A percentile compares a stretch with the other conserved stretches of the same genome.
Evolutionary conservation across 331 rosid genomes (phyloP).

Genomic region (Acacia concinna): DNA sequence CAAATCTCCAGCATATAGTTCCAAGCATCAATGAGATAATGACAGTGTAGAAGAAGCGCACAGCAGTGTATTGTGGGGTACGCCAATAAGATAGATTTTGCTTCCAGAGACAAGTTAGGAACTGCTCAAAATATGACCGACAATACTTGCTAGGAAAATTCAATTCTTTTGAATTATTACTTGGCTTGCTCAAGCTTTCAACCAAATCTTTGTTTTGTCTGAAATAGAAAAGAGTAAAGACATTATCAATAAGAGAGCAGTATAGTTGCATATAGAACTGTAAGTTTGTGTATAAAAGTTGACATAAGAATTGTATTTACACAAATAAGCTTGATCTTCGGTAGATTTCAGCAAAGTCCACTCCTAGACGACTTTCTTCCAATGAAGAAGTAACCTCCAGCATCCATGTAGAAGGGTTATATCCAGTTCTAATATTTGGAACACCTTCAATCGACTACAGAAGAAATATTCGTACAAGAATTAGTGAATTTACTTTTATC

Average conservation of each 20-base stretch:
- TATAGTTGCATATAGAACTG: background rate
- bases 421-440: constrained; percentile 74
- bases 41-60: constrained; percentile 91
- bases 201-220: constrained; percentile 78
- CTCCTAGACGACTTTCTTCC: constrained; percentile 85
- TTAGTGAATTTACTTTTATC: constrained; percentile 28
- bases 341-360: constrained; percentile 94
- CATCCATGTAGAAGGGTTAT: constrained; percentile 99
- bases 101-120: constrained; percentile 96
- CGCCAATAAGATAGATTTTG: constrained; percentile 98
- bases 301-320: constrained; percentile 47
- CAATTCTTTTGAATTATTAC: constrained; percentile 65
- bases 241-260: constrained; percentile 30
- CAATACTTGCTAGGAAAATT: constrained; percentile 83
- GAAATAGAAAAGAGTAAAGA: constrained; percentile 28
- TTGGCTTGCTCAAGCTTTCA: constrained; percentile 84
- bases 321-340: constrained; percentile 73
- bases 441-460: constrained; percentile 88
- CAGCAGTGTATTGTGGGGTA: constrained; percentile 95
- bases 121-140: constrained; percentile 80
- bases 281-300: constrained; percentile 23
- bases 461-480: constrained; percentile 16
- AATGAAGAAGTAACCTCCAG: constrained; percentile 82
- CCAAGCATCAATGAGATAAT: constrained; percentile 96
- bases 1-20: constrained; percentile 96